These are phyloP conservation scores for Cryptococcus sp. DNA, from an alignment of 1,284 basidiomycete species.

Conservation along the genomic window DNA sequence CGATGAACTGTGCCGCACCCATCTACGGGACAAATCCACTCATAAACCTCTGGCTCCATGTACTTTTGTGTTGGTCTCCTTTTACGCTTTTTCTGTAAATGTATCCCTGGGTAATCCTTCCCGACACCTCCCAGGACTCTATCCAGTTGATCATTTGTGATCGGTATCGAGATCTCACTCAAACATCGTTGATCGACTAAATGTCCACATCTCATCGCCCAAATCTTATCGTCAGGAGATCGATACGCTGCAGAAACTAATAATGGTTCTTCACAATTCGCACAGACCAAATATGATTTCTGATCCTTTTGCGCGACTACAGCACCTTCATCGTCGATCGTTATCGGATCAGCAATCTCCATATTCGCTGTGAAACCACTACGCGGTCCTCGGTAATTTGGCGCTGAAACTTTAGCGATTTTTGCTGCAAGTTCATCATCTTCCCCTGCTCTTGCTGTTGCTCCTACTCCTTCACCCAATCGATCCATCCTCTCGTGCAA, in stretches of 20 bases:
- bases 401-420: slow-evolving; percentile 11
- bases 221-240: slow-evolving; percentile 33
- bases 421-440: background rate
- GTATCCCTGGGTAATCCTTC: background rate
- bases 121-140: slow-evolving; percentile 9
- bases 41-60: slow-evolving; percentile 15
- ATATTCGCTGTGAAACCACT: slow-evolving; percentile 18
- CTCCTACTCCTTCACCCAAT: background rate
- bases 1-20: slow-evolving; percentile 27
- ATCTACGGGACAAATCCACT: slow-evolving; percentile 31
- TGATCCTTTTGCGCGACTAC: slow-evolving; percentile 12
- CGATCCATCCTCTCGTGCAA: background rate
- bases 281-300: slow-evolving; percentile 34
- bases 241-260: slow-evolving; percentile 30
- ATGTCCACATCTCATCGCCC: slow-evolving; percentile 45
- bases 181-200: slow-evolving; percentile 44
- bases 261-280: slow-evolving; percentile 33
- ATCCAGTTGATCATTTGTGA: slow-evolving; percentile 5
- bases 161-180: slow-evolving; percentile 16
- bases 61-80: slow-evolving; percentile 5
- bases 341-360: slow-evolving; percentile 18
- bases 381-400: slow-evolving; percentile 4
- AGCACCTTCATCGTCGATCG: slow-evolving; percentile 26
- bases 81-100: slow-evolving; percentile 1
- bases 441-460: background rate